Conservation (phyloP, 2,329 filamentous ascomycete species). For the Microdochium bolleyi region DNA sequence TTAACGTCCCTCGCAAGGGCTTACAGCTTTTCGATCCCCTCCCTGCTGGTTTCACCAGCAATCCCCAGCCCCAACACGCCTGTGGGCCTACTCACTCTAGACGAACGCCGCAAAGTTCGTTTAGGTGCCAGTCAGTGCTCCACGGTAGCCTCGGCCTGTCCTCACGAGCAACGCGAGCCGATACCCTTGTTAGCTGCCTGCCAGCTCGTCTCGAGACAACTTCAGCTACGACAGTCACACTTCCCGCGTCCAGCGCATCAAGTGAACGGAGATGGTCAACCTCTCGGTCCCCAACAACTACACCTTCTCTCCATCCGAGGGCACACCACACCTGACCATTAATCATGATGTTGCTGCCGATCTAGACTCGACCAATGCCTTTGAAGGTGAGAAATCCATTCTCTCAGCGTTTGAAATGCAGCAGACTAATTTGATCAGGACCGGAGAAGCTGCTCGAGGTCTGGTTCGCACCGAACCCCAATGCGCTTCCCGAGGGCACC, state of each 20-base stretch:
- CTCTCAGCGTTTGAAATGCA: neutral
- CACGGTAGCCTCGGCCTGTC: conserved; percentile 49
- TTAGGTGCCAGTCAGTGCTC: conserved; percentile 97
- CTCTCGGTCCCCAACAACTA: conserved; percentile 73
- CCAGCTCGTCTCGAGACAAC: conserved; percentile 11
- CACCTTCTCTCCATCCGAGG: conserved; percentile 73
- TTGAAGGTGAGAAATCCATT: conserved; percentile 59
- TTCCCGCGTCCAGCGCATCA: conserved; percentile 6
- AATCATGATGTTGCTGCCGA: conserved; percentile 91
- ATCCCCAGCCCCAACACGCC: conserved; percentile 51
- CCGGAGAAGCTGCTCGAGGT: conserved; percentile 98
- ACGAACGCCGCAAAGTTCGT: conserved; percentile 90
- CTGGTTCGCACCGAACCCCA: conserved; percentile 84
- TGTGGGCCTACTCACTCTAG: conserved; percentile 97
- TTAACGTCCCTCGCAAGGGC: conserved; percentile 74
- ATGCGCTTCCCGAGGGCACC: conserved; percentile 61
- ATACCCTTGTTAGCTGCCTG: conserved; percentile 8
- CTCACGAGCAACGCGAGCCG: conserved; percentile 11
- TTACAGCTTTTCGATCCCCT: conserved; percentile 34
- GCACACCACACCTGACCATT: conserved; percentile 87
- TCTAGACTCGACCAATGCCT: conserved; percentile 90
- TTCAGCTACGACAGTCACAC: conserved; percentile 4
- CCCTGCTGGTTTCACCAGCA: conserved; percentile 89
- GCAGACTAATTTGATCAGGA: conserved; percentile 35
- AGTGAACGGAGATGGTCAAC: conserved; percentile 68